Base-by-base conservation (phyloP, 2,329 filamentous ascomycete genomes). In the Aspergillus sp. region DNA sequence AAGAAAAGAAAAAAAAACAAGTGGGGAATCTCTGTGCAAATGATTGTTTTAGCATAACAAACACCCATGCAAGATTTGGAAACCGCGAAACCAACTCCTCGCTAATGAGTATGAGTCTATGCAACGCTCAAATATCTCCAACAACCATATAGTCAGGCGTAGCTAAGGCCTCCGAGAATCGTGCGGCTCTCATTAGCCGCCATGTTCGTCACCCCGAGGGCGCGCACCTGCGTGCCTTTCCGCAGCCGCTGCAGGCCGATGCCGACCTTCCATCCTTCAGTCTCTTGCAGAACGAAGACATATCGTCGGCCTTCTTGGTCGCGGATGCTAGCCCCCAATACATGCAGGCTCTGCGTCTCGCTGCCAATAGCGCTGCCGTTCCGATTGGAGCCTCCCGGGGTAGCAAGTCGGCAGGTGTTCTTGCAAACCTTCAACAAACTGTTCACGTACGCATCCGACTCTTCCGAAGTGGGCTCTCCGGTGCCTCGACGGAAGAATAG, bases 351-450 rank as follows among this genome's bases (percentile, higher is more conserved):
- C 49, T 78, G 72, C 65, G 80, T 75, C 39, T 67, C 64, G 42
- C 57, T 60, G 39, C 66, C 62, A 55, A 63, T 55, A 51, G 63
- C 62, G 52, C 67, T 70, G 54, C 64, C 64, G 55, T 66, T 66
- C 55, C 68, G 68, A 22, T 61, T 63, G 47, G 67, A 81, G 73
- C 71, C 81, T 78, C 67, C 69, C 53, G 72, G 71, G 39, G 72
- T 69, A 49, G 71, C 72, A 60, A 85, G 77, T 62, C 84, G 84
- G 73, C 87, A 90, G 63, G 82, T 84, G 65, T 82, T 83, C 71
- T 85, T 87, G 78, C 89, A 91, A 60, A 84, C 81, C 65, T 84
- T 82, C 63, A 89, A 77, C 73, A 90, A 80, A 63, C 87, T 85
- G 50, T 77, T 73, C 57, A 90, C 78, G 69, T 85, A 89, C n/a